phyloP scores from a whole-genome alignment of 352 stramenopile genomes.

The Phytophthora aleatoria region DNA sequence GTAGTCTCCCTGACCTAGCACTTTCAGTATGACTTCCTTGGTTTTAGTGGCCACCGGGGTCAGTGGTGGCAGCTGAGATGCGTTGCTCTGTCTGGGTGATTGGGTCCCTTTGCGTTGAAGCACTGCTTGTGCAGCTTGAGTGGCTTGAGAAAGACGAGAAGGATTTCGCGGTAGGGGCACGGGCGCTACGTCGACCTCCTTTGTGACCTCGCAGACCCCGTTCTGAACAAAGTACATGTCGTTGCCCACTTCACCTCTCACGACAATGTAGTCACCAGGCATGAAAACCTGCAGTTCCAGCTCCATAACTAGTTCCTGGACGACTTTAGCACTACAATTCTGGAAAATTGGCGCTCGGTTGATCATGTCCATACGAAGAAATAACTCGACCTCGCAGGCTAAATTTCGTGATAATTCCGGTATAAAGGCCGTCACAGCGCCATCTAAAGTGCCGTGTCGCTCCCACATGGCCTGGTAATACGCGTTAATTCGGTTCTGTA shows the following conservation, averaged over 20 bases:
- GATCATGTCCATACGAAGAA: slow-evolving; percentile 89
- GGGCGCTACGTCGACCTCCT: slow-evolving; percentile 46
- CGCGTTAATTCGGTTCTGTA: slow-evolving; percentile 86
- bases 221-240: slow-evolving; percentile 92
- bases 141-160: slow-evolving; percentile 19
- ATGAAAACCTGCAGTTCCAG: slow-evolving; percentile 86
- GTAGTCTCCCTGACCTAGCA: slow-evolving; percentile 75
- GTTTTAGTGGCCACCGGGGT: slow-evolving; percentile 9
- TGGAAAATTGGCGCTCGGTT: slow-evolving; percentile 85
- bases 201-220: slow-evolving; percentile 80
- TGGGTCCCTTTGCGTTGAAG: slow-evolving; percentile 3
- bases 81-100: slow-evolving; percentile 12
- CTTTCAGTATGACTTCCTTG: slow-evolving; percentile 72
- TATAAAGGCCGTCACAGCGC: slow-evolving; percentile 75
- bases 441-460: slow-evolving; percentile 78
- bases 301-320: slow-evolving; percentile 85
- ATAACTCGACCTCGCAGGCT: slow-evolving; percentile 84
- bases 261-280: slow-evolving; percentile 84
- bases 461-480: slow-evolving; percentile 91
- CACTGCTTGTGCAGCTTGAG: slow-evolving; percentile 22
- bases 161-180: slow-evolving; percentile 2
- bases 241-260: slow-evolving; percentile 80
- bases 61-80: slow-evolving; percentile 7
- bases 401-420: slow-evolving; percentile 82
- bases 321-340: slow-evolving; percentile 80